A percentile compares a stretch with the other conserved stretches of the same genome.
These are phyloP conservation scores for Cercospora brassicicola DNA, from an alignment of 2,329 filamentous ascomycete species.

Conservation along the genomic window DNA sequence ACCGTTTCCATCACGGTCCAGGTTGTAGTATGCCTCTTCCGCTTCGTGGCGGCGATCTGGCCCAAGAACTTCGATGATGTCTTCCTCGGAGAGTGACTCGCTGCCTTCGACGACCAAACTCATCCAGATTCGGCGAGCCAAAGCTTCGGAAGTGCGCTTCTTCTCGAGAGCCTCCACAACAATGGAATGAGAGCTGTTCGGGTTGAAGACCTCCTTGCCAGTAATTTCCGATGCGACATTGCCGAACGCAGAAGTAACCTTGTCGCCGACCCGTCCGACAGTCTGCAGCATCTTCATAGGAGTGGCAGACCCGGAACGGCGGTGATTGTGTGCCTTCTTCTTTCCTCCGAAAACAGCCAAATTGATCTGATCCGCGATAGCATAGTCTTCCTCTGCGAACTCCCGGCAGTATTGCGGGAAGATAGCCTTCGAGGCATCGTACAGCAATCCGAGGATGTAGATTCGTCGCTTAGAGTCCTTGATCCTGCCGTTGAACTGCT, in stretches of 20 bases:
- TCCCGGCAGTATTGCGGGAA: conserved; percentile 92
- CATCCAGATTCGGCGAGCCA: conserved; percentile 96
- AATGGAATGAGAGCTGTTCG: conserved; percentile 83
- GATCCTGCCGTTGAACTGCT: conserved; percentile 79
- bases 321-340: conserved; percentile 42
- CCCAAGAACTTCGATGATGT: conserved; percentile 85
- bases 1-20: conserved; percentile 87
- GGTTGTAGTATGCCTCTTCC: conserved; percentile 75
- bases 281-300: conserved; percentile 75
- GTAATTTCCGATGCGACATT: conserved; percentile 94
- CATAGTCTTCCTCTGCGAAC: conserved; percentile 86
- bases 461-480: conserved; percentile 87
- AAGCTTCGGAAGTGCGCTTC: conserved; percentile 78
- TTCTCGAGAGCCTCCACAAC: conserved; percentile 88
- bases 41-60: conserved; percentile 71
- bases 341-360: conserved; percentile 60
- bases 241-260: conserved; percentile 88
- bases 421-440: conserved; percentile 81
- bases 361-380: conserved; percentile 75
- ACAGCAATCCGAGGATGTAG: conserved; percentile 76
- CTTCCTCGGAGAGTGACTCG: conserved; percentile 74
- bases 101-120: conserved; percentile 91
- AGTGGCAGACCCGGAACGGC: conserved; percentile 63
- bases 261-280: conserved; percentile 78
- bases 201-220: conserved; percentile 92